Conservation (phyloP, 2,329 filamentous ascomycete species). For the Alternaria solani region DNA sequence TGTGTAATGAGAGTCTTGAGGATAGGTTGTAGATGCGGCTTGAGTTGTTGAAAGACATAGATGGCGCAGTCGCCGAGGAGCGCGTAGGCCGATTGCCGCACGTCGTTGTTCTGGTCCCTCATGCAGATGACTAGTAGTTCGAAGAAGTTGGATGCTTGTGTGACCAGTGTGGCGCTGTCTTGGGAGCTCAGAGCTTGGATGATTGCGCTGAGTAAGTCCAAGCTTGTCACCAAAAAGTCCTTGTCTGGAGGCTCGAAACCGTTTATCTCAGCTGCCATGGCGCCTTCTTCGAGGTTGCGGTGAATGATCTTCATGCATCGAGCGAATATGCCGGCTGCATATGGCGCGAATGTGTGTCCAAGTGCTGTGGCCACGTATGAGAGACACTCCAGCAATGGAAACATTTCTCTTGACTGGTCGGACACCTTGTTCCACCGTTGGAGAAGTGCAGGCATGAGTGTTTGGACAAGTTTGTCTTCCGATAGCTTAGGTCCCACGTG, state of each 20-base stretch:
- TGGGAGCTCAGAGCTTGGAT: conserved; percentile 83
- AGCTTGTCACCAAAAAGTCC: conserved; percentile 93
- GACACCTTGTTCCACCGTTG: conserved; percentile 85
- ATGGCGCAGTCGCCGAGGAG: conserved; percentile 94
- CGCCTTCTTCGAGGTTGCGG: conserved; percentile 82
- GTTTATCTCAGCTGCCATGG: conserved; percentile 73
- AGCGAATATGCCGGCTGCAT: conserved; percentile 83
- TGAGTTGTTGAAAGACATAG: conserved; percentile 84
- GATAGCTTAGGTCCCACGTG: conserved; percentile 84
- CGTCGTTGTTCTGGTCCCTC: conserved; percentile 89
- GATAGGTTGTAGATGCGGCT: conserved; percentile 74
- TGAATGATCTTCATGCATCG: conserved; percentile 93
- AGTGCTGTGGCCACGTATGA: conserved; percentile 93
- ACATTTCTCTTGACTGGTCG: conserved; percentile 91
- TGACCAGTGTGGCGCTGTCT: conserved; percentile 79
- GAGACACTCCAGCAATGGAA: conserved; percentile 93
- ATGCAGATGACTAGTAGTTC: conserved; percentile 91
- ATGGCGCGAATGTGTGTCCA: conserved; percentile 81
- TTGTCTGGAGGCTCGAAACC: conserved; percentile 84
- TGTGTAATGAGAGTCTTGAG: conserved; percentile 86
- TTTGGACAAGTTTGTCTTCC: conserved; percentile 78
- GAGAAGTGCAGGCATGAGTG: conserved; percentile 93
- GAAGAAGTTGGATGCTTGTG: conserved; percentile 81
- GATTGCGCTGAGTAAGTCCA: conserved; percentile 91
- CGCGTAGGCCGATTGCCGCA: conserved; percentile 94